These are phyloP conservation scores for Xylogone sp. DNA, from an alignment of 2,329 filamentous ascomycete species.

Conservation along the genomic window DNA sequence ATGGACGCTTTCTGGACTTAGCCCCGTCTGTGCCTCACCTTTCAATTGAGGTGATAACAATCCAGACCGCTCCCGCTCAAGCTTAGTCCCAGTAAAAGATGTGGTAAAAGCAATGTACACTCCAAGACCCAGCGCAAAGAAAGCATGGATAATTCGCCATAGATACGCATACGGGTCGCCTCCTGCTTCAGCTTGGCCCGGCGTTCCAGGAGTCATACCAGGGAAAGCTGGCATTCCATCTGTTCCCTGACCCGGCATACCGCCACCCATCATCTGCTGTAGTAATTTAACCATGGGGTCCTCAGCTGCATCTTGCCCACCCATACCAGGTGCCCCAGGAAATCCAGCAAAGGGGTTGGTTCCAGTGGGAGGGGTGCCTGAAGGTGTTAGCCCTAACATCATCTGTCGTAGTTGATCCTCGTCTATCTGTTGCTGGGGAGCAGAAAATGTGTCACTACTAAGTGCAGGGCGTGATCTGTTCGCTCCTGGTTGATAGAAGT, in stretches of 20 bases:
- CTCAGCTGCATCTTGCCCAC: conserved; percentile 27
- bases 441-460: conserved; percentile 24
- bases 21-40: conserved; percentile 16
- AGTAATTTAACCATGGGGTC: conserved; percentile 74
- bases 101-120: conserved; percentile 67
- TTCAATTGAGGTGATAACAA: conserved; percentile 24
- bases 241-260: conserved; percentile 26
- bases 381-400: conserved; percentile 54
- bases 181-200: conserved; percentile 28
- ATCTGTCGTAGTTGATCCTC: conserved; percentile 62
- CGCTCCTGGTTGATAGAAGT: conserved; percentile 54
- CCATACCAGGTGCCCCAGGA: conserved; percentile 24
- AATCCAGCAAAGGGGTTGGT: conserved; percentile 31
- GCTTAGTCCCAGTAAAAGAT: conserved; percentile 63
- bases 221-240: conserved; percentile 31
- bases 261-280: conserved; percentile 63
- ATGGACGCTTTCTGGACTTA: conserved; percentile 38
- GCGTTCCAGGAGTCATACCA: conserved; percentile 37
- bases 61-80: conserved; percentile 47
- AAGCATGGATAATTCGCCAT: conserved; percentile 71
- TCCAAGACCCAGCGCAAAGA: conserved; percentile 67
- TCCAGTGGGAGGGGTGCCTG: conserved; percentile 24
- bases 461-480: conserved; percentile 19
- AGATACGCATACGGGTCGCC: conserved; percentile 46
- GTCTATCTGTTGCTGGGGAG: conserved; percentile 32